Evolutionary conservation across 805 yeast genomes (phyloP).

Genomic region (Komagataella populi): DNA sequence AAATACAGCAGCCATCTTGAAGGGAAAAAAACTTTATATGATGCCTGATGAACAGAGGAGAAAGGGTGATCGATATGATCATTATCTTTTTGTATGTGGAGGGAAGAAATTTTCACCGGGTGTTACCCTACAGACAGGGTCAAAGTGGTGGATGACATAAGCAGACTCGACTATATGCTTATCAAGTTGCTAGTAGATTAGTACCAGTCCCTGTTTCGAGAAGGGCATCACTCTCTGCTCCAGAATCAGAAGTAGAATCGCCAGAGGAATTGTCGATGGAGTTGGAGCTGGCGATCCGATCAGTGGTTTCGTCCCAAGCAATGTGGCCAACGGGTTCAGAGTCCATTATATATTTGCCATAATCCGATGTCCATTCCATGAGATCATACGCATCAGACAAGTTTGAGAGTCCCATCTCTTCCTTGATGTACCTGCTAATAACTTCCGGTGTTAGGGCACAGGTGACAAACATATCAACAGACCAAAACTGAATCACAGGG

Average conservation of each 20-base stretch:
- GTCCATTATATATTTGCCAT: conserved; percentile 21
- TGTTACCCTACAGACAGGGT: conserved; percentile 1
- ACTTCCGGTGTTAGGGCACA: conserved; percentile 56
- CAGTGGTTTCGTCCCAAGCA: conserved; percentile 4
- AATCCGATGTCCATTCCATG: conserved; percentile 28
- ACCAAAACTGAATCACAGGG: conserved; percentile 47
- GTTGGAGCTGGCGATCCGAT: conserved; percentile 2
- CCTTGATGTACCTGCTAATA: conserved; percentile 32
- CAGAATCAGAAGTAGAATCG: background rate
- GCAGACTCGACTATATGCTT: background rate
- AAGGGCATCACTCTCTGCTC: background rate
- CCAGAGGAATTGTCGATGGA: background rate
- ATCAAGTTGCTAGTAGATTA: background rate
- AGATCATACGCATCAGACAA: conserved; percentile 31
- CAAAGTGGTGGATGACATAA: background rate
- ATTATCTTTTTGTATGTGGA: background rate
- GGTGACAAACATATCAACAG: conserved; percentile 35
- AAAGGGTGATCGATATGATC: background rate
- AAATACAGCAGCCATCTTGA: background rate
- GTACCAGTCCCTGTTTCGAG: background rate
- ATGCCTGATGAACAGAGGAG: background rate
- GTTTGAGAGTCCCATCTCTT: conserved; percentile 24
- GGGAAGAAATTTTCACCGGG: background rate
- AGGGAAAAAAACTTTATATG: background rate
- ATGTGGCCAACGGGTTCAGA: conserved; percentile 6